Percentiles rank a stretch among this genome's conserved stretches.
These are phyloP conservation scores for Citeromyces matritensis DNA, from an alignment of 805 yeast genomes.

Conservation along the genomic window DNA sequence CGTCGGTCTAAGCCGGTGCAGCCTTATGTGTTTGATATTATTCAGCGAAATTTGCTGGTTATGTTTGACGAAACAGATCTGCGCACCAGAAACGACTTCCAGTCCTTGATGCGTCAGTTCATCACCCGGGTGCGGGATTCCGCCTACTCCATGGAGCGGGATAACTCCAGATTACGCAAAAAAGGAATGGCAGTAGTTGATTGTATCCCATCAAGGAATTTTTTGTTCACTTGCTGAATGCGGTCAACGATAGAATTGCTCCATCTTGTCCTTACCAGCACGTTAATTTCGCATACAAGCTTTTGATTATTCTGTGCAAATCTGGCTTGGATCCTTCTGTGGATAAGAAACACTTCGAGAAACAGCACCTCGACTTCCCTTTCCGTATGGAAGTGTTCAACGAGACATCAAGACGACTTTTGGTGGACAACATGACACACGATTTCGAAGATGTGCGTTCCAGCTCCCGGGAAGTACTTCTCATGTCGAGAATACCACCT, in stretches of 20 bases:
- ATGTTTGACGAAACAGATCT: slow-evolving; percentile 52
- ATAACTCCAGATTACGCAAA: slow-evolving; percentile 22
- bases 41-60: slow-evolving; percentile 27
- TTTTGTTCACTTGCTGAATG: slow-evolving; percentile 16
- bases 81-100: slow-evolving; percentile 52
- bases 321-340: slow-evolving; percentile 43
- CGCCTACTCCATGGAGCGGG: slow-evolving; percentile 40
- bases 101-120: slow-evolving; percentile 46
- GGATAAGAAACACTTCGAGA: slow-evolving; percentile 18
- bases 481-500: slow-evolving; percentile 22
- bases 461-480: slow-evolving; percentile 26
- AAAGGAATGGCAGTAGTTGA: slow-evolving; percentile 19
- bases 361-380: slow-evolving; percentile 31
- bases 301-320: slow-evolving; percentile 28
- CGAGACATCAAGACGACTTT: slow-evolving; percentile 21
- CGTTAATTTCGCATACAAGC: slow-evolving; percentile 28
- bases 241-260: slow-evolving; percentile 21
- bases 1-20: slow-evolving; percentile 47
- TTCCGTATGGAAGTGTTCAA: slow-evolving; percentile 27
- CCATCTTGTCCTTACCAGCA: slow-evolving; percentile 48
- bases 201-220: slow-evolving; percentile 21
- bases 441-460: slow-evolving; percentile 70
- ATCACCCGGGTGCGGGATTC: slow-evolving; percentile 57
- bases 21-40: slow-evolving; percentile 21
- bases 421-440: slow-evolving; percentile 50